These are phyloP conservation scores for Aspergillus uvarum DNA, from an alignment of 2,329 filamentous ascomycete species.

Conservation along the genomic window DNA sequence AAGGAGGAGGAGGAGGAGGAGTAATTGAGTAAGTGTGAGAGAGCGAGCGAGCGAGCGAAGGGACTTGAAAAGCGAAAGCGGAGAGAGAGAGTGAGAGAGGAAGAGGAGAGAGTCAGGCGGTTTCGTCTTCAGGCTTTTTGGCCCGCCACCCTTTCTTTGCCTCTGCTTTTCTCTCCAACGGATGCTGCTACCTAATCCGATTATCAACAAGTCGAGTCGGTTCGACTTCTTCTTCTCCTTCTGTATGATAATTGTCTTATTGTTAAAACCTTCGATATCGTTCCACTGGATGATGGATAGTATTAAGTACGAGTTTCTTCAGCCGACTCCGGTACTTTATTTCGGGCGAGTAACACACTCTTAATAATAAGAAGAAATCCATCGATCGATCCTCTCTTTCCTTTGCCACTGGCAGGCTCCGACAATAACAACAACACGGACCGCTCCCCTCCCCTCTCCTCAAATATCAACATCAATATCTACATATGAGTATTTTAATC, in stretches of 20 bases:
- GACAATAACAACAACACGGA: not conserved
- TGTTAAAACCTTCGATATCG: not conserved
- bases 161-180: not conserved
- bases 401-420: not conserved
- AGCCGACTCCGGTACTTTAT: not conserved
- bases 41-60: not conserved
- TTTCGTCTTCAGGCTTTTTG: conserved; percentile 9
- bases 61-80: conserved; percentile 8
- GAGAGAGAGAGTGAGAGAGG: not conserved
- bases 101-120: conserved; percentile 5
- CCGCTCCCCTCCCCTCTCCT: not conserved
- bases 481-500: not conserved
- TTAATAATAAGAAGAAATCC: too few species aligned
- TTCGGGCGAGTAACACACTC: not conserved
- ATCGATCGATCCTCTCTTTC: not conserved
- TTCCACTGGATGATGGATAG: not conserved
- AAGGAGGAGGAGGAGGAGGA: not conserved
- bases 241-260: not conserved
- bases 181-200: not conserved
- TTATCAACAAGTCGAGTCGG: not conserved
- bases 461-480: not conserved
- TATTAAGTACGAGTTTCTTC: not conserved
- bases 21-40: not conserved
- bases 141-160: conserved; percentile 7
- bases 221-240: too few species aligned